These are phyloP conservation scores for Eimeria acervulina DNA, from an alignment of 169 alveolate genomes.

Conservation along the genomic window DNA sequence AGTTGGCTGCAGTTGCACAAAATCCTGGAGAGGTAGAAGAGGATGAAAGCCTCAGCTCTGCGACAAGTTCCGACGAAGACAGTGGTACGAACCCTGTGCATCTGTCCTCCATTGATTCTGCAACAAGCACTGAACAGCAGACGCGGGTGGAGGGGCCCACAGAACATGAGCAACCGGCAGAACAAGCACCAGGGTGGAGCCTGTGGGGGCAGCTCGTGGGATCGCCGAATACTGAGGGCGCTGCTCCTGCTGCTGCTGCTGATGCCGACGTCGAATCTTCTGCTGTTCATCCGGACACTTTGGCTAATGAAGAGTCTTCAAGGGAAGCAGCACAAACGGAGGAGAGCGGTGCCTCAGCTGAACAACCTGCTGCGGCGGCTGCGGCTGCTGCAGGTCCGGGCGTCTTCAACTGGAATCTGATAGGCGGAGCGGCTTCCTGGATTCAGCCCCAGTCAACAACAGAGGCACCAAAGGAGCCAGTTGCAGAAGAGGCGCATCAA, in stretches of 20 bases:
- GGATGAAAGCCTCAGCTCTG: background rate
- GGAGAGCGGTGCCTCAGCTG: background rate
- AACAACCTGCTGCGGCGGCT: background rate
- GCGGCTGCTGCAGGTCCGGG: background rate
- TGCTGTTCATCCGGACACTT: background rate
- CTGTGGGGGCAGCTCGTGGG: background rate
- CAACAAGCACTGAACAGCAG: background rate
- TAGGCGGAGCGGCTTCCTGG: background rate
- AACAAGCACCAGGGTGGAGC: conserved; percentile 16
- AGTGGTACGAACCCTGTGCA: conserved; percentile 2
- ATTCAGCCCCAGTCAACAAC: background rate
- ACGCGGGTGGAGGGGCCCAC: background rate
- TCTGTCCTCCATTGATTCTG: background rate
- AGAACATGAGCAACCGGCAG: background rate
- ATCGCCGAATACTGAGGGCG: background rate
- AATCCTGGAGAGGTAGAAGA: background rate
- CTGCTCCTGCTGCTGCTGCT: background rate
- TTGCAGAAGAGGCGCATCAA: background rate
- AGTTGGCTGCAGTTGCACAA: conserved; percentile 18
- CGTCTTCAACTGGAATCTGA: background rate
- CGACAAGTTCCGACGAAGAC: background rate
- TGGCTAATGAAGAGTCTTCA: background rate
- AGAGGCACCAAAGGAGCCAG: background rate
- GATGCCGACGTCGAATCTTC: background rate
- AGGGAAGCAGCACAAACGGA: background rate